Conservation (phyloP, 2,329 filamentous ascomycete genomes). For the Exophiala oligosperma region DNA sequence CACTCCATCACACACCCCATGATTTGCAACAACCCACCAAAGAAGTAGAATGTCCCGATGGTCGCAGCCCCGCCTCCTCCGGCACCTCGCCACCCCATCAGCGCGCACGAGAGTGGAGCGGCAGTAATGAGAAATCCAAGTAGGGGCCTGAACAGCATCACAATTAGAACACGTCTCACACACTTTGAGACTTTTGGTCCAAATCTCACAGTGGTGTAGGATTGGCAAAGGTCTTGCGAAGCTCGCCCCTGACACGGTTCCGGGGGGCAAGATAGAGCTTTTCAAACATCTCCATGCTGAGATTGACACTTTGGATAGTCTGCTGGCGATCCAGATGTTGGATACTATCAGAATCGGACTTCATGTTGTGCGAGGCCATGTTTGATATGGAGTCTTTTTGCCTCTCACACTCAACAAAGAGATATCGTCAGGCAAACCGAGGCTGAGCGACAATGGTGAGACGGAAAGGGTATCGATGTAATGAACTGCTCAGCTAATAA, state of each 20-base stretch:
- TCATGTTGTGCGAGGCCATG: no score
- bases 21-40: conserved; percentile 33
- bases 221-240: conserved; percentile 30
- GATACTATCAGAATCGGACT: no score
- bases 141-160: background rate
- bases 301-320: background rate
- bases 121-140: conserved; percentile 32
- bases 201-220: background rate
- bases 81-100: conserved; percentile 62
- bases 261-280: conserved; percentile 34
- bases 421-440: no score
- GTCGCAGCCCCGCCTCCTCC: conserved; percentile 51
- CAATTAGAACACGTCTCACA: background rate
- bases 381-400: no score
- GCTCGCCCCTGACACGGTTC: conserved; percentile 29
- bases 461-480: no score
- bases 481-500: no score
- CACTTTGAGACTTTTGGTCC: background rate
- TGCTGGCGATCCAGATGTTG: no score
- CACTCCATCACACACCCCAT: conserved; percentile 34
- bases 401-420: no score
- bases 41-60: conserved; percentile 27
- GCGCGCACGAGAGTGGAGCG: conserved; percentile 53
- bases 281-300: background rate
- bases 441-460: no score